Conservation (phyloP, 2,329 filamentous ascomycete genomes). For the Beauveria scarabaeidicola region DNA sequence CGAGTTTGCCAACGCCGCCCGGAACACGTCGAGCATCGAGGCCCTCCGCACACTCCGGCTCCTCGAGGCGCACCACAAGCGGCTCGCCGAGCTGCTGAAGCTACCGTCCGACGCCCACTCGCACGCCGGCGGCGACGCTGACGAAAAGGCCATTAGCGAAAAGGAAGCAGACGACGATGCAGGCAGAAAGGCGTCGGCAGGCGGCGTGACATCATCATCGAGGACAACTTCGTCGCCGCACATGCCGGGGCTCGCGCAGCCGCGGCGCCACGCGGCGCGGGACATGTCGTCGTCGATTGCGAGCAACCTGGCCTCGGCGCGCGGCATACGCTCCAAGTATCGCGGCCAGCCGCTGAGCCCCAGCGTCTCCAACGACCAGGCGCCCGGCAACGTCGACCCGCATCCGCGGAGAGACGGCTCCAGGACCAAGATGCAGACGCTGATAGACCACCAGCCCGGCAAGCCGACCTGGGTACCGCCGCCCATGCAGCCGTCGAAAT, state of each 20-base stretch:
- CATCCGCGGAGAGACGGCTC: constrained; percentile 42
- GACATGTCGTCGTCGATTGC: constrained; percentile 77
- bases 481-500: constrained; percentile 24
- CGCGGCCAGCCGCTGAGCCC: constrained; percentile 61
- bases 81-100: constrained; percentile 72
- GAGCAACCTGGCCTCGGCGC: constrained; percentile 76
- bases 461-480: constrained; percentile 48
- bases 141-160: constrained; percentile 20
- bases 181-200: constrained; percentile 12
- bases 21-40: constrained; percentile 57
- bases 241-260: constrained; percentile 28
- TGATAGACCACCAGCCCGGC: constrained; percentile 43
- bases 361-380: constrained; percentile 64
- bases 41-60: constrained; percentile 76
- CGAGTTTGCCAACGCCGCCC: constrained; percentile 79
- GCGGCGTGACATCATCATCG: constrained; percentile 18
- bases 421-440: constrained; percentile 45
- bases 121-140: constrained; percentile 21
- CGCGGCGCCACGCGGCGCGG: constrained; percentile 49
- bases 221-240: constrained; percentile 19
- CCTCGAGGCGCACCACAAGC: constrained; percentile 80
- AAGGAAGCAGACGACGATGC: constrained; percentile 13
- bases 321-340: constrained; percentile 63
- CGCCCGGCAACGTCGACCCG: constrained; percentile 59
- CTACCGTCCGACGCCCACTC: constrained; percentile 45